A percentile compares a stretch with the other conserved stretches of the same genome.
These are phyloP conservation scores for Endothia cerciana DNA, from an alignment of 2,329 filamentous ascomycete genomes.

Conservation along the genomic window DNA sequence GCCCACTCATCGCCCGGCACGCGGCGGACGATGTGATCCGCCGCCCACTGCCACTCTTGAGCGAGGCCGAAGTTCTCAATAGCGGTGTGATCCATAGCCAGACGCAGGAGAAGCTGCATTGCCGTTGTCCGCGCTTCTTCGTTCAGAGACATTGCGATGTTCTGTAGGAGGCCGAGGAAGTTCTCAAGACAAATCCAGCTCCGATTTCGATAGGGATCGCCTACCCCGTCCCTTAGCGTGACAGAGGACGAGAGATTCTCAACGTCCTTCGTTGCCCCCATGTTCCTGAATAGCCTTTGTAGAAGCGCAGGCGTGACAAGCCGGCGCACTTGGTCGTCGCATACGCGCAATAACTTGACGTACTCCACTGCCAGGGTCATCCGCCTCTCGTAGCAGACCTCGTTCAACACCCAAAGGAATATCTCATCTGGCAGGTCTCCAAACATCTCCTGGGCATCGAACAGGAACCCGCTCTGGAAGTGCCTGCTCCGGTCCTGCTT, in stretches of 20 bases:
- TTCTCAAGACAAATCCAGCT: conserved; percentile 52
- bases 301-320: conserved; percentile 52
- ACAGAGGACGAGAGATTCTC: conserved; percentile 34
- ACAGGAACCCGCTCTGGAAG: conserved; percentile 65
- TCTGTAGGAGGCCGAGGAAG: conserved; percentile 48
- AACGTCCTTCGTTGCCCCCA: conserved; percentile 60
- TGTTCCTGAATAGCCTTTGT: conserved; percentile 56
- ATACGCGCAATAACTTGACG: conserved; percentile 54
- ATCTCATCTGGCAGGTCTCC: conserved; percentile 63
- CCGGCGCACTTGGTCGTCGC: conserved; percentile 46
- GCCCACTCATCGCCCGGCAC: conserved; percentile 44
- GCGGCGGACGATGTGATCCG: conserved; percentile 48
- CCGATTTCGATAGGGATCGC: conserved; percentile 35
- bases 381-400: conserved; percentile 60
- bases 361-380: conserved; percentile 64
- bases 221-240: conserved; percentile 31
- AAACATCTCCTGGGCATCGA: conserved; percentile 52
- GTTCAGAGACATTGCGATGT: conserved; percentile 43
- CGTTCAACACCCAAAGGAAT: conserved; percentile 67
- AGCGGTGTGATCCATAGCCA: conserved; percentile 59
- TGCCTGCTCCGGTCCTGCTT: conserved; percentile 58
- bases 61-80: conserved; percentile 48
- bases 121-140: conserved; percentile 43
- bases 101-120: conserved; percentile 53
- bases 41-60: conserved; percentile 44